phyloP scores from a whole-genome alignment of 192 early-diverging fungal genomes.

The Coemansia sp. region DNA sequence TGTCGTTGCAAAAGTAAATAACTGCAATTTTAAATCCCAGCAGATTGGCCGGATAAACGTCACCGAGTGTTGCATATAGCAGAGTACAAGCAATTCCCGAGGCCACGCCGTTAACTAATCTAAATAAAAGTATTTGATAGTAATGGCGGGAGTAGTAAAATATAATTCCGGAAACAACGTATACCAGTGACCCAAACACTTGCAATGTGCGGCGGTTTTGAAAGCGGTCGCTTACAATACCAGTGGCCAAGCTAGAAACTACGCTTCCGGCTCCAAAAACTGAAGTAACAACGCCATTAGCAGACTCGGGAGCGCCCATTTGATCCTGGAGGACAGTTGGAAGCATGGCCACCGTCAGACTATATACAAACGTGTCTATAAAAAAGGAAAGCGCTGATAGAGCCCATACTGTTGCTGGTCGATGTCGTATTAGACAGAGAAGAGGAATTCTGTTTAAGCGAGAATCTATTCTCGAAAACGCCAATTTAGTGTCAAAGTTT shows the following conservation, averaged over 20 bases:
- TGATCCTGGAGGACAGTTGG: slow-evolving; percentile 28
- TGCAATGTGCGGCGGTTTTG: slow-evolving; percentile 19
- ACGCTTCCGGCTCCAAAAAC: slow-evolving; percentile 33
- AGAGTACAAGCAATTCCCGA: slow-evolving; percentile 30
- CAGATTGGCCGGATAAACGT: slow-evolving; percentile 35
- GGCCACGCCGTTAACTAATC: slow-evolving; percentile 35
- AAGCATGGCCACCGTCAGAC: slow-evolving; percentile 29
- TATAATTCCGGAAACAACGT: slow-evolving; percentile 21
- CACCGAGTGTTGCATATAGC: slow-evolving; percentile 34
- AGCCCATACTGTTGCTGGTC: slow-evolving; percentile 30
- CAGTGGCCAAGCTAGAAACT: slow-evolving; percentile 10
- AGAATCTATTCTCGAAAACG: background rate
- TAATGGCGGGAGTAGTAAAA: slow-evolving; percentile 28
- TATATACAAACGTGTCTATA: slow-evolving; percentile 40
- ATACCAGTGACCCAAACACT: slow-evolving; percentile 16
- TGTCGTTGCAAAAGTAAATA: slow-evolving; percentile 32
- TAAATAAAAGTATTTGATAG: slow-evolving; percentile 32
- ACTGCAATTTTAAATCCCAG: slow-evolving; percentile 45
- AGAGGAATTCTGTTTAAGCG: background rate
- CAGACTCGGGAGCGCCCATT: slow-evolving; percentile 31
- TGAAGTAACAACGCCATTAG: slow-evolving; percentile 34
- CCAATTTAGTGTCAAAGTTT: background rate
- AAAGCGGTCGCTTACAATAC: slow-evolving; percentile 24
- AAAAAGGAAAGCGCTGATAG: slow-evolving; percentile 30
- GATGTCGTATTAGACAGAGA: background rate